These are phyloP conservation scores for Nadsonia starkeyi-henricii DNA, from an alignment of 1,139 yeast species.

Conservation along the genomic window DNA sequence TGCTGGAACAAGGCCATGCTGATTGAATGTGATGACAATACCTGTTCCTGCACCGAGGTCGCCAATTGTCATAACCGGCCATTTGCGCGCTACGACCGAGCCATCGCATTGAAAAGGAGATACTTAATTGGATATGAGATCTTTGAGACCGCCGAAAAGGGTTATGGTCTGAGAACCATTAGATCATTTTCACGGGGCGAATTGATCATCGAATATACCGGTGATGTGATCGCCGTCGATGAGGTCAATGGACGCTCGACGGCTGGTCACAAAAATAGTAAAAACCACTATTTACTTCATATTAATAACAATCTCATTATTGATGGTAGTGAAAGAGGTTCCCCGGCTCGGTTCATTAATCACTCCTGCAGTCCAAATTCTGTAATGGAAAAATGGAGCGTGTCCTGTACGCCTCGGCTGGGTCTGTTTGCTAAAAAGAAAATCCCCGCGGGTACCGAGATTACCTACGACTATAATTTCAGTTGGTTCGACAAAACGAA, in stretches of 20 bases:
- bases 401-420: slow-evolving; percentile 26
- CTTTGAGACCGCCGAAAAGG: slow-evolving; percentile 21
- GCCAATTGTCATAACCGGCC: slow-evolving; percentile 28
- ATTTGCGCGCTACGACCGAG: slow-evolving; percentile 16
- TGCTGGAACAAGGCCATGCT: slow-evolving; percentile 24
- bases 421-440: slow-evolving; percentile 28
- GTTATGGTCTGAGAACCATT: slow-evolving; percentile 26
- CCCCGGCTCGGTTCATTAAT: slow-evolving; percentile 31
- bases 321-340: slow-evolving; percentile 28
- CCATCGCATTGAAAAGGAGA: slow-evolving; percentile 12
- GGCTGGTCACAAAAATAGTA: slow-evolving; percentile 15
- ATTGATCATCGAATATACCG: slow-evolving; percentile 32
- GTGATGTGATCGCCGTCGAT: slow-evolving; percentile 26
- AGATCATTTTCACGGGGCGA: slow-evolving; percentile 24
- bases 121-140: slow-evolving; percentile 26
- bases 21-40: slow-evolving; percentile 24
- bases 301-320: slow-evolving; percentile 27
- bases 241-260: slow-evolving; percentile 23
- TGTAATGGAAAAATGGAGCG: slow-evolving; percentile 31
- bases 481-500: slow-evolving; percentile 27
- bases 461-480: slow-evolving; percentile 31
- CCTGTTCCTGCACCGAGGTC: slow-evolving; percentile 22
- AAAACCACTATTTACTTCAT: slow-evolving; percentile 25
- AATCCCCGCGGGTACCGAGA: slow-evolving; percentile 25
- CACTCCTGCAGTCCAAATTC: slow-evolving; percentile 32